These are phyloP conservation scores for Porodaedalea pini DNA, from an alignment of 1,284 basidiomycete genomes.

Conservation along the genomic window DNA sequence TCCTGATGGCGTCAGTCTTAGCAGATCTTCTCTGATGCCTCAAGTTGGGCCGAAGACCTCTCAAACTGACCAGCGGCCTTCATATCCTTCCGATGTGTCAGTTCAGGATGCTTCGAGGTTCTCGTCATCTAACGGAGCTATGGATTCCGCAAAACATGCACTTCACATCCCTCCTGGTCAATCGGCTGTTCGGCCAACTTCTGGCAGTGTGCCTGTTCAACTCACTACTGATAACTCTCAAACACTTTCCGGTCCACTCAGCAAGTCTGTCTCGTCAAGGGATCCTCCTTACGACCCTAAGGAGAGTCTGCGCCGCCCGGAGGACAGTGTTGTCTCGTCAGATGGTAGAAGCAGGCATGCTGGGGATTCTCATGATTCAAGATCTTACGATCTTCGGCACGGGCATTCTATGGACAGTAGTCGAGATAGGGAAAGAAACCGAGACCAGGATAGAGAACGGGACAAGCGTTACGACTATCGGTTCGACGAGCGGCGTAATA, in stretches of 20 bases:
- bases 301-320: constrained; percentile 6
- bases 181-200: neutral
- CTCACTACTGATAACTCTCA: neutral
- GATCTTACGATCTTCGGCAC: neutral
- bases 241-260: neutral
- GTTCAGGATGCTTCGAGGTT: neutral
- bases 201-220: neutral
- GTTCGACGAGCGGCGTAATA: constrained; percentile 6
- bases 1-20: neutral
- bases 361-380: constrained; percentile 3
- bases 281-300: constrained; percentile 20
- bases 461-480: constrained; percentile 9
- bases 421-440: neutral
- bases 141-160: constrained; percentile 4
- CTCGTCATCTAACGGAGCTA: neutral
- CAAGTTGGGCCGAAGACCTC: neutral
- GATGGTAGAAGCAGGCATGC: neutral
- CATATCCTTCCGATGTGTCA: neutral
- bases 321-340: neutral
- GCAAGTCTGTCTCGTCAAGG: constrained; percentile 6
- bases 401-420: neutral
- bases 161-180: neutral
- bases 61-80: neutral
- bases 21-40: constrained; percentile 9
- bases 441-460: constrained; percentile 1